phyloP scores from a whole-genome alignment of 768 basidiomycete species.

The Galerina sulciceps region DNA sequence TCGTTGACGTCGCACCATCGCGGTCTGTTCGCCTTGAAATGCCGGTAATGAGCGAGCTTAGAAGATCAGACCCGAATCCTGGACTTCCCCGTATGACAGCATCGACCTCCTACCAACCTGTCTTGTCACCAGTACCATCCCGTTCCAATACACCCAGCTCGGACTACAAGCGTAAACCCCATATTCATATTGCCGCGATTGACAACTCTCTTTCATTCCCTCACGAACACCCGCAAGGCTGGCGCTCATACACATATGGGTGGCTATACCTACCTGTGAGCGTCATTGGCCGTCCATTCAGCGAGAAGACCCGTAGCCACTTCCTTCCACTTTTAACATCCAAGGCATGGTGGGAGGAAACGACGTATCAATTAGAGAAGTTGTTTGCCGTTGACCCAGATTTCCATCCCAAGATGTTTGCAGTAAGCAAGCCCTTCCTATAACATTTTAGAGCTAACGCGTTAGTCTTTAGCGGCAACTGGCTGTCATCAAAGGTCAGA shows the following conservation, averaged over 20 bases:
- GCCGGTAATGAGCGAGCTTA: slow-evolving; percentile 75
- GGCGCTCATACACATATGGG: slow-evolving; percentile 83
- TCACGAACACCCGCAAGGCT: slow-evolving; percentile 84
- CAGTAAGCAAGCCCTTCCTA: slow-evolving; percentile 43
- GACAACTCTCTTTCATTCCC: slow-evolving; percentile 94
- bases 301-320: slow-evolving; percentile 78
- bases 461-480: slow-evolving; percentile 67
- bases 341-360: slow-evolving; percentile 90
- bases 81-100: slow-evolving; percentile 41
- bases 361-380: slow-evolving; percentile 75
- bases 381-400: slow-evolving; percentile 83
- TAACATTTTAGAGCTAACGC: slow-evolving; percentile 6
- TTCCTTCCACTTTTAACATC: slow-evolving; percentile 84
- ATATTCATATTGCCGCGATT: slow-evolving; percentile 91
- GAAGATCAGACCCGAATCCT: slow-evolving; percentile 45
- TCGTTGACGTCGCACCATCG: slow-evolving; percentile 81
- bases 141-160: slow-evolving; percentile 37
- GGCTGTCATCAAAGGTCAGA: slow-evolving; percentile 81
- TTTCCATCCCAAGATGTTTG: slow-evolving; percentile 91
- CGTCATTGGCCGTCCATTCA: slow-evolving; percentile 85
- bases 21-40: slow-evolving; percentile 67
- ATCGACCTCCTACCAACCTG: slow-evolving; percentile 41
- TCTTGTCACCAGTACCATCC: slow-evolving; percentile 37
- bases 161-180: slow-evolving; percentile 68
- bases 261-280: slow-evolving; percentile 89